Base-by-base conservation (phyloP, 1,139 yeast genomes). In the Suhomyces coccinellae region DNA sequence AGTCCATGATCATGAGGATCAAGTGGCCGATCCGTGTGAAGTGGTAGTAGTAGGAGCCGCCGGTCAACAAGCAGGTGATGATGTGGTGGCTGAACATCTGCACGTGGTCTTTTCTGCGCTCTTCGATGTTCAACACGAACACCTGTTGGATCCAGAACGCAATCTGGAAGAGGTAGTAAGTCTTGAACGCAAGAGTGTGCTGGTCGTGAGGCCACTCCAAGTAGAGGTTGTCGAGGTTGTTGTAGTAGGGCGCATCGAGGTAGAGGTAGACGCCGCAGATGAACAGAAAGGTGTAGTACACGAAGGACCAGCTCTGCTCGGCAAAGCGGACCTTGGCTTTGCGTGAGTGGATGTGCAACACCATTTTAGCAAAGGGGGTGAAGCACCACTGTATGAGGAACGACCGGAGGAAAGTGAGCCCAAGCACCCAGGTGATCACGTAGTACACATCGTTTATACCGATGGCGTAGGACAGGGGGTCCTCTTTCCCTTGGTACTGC, bases 1-100 rank as follows among this genome's bases (percentile, higher is more conserved):
- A 71, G 65, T 90, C 97, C 96, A 90, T 89, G 51, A 87, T 69
- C 54, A 85, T 76, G 55, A 88, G 67, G 40, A 90, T 84, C 37
- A 85, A 77, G 64, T 88, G 88, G 28, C 97, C 97, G 46, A 88
- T 79, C 37, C 90, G 76, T 33, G 84, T 81, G 63, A 81, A 86
- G 65, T 86, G 83, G 59, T 80, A 83, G 57, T 75, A 74, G 63
- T 89, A 90, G 2, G 95, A 85, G 1, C 95, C 95, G 16, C 77
- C 65, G 36, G 87, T 76, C 48, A 90, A 73, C 27, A 73, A 56
- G 56, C 84, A 77, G 1, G 97, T 90, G 45, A 90, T 83, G 44
- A 90, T 82, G 65, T 90, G 97, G 62, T 90, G 97, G 41, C 85
- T 71, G 59, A 89, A 81, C 97, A 90, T 90, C 64, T 89, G 96